Percentiles rank a stretch among this genome's conserved stretches.
These are phyloP conservation scores for Pythium phragmitis DNA, from an alignment of 352 stramenopile species.

Conservation along the genomic window DNA sequence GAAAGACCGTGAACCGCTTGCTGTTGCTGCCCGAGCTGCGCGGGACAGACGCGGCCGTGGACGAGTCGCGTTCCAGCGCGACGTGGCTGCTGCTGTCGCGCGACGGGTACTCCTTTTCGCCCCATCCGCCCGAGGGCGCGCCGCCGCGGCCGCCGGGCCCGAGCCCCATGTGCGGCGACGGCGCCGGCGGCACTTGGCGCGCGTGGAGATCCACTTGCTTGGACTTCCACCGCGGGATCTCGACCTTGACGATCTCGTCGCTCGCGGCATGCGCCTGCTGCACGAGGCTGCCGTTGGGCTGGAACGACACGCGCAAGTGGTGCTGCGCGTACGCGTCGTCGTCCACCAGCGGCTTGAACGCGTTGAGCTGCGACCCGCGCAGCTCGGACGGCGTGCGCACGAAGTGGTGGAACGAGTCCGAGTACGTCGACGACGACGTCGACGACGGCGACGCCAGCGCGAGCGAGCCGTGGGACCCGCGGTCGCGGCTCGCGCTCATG, in stretches of 20 bases:
- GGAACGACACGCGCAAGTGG: conserved; percentile 36
- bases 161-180: conserved; percentile 3
- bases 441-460: conserved; percentile 23
- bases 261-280: conserved; percentile 22
- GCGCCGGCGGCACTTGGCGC: conserved; percentile 8
- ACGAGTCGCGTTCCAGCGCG: background rate
- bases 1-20: conserved; percentile 81
- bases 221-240: conserved; percentile 71
- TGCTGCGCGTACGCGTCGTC: conserved; percentile 24
- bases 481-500: conserved; percentile 14
- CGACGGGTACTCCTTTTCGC: conserved; percentile 38
- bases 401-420: conserved; percentile 27
- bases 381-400: conserved; percentile 24
- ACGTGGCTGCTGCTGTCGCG: conserved; percentile 56
- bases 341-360: conserved; percentile 19
- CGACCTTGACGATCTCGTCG: conserved; percentile 70
- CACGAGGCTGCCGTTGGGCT: conserved; percentile 22
- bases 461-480: conserved; percentile 16
- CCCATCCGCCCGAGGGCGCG: conserved; percentile 20
- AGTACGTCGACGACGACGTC: conserved; percentile 26
- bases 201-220: conserved; percentile 39
- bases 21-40: conserved; percentile 11
- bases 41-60: background rate
- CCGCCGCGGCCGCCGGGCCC: conserved; percentile 9
- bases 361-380: conserved; percentile 17